Evolutionary conservation across 1,284 basidiomycete species (phyloP), one percentile per base, ranked within the genome.

Genomic region (Pseudomicrostroma phylloplanum): DNA sequence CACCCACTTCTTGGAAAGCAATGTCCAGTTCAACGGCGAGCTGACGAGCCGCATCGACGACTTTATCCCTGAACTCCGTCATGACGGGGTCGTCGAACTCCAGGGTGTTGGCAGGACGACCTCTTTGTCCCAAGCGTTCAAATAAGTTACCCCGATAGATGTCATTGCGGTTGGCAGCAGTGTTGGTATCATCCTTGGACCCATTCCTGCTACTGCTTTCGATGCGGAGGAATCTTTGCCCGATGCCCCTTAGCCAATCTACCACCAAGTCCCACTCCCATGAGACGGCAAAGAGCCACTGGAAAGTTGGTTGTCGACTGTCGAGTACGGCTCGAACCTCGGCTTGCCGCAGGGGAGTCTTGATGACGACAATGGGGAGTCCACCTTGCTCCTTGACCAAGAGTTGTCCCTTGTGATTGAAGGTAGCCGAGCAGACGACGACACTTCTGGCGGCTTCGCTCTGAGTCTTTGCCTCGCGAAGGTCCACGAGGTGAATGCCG

Each of bases 1-100:
- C 83, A 2, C 91, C 92, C 89, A 69, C 67, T 57, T 80, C 76
- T 64, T 82, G 79, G 56, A 83, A 75, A 0, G 82, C 80, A 21
- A 83, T 74, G 60, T 82, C 81, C 36, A 83, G 74, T 65, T 82
- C 80, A 58, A 80, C 75, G 15, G 82, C 77, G 21, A 83, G 79
- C 30, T 80, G 73, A 53, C 79, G 80, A 13, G 81, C 80, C 9
- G 82, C 82, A 65, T 83, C 81, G 64, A 83, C 74, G 72, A 82
- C 82, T 30, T 81, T 79, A 41, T 79, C 78, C 40, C 81, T 78
- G 80, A 83, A 83, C 36, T 81, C 74, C 13, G 79, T 76, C 23
- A 80, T 51, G 39, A 65, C 61, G 1, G 68, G 67, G 41, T 65
- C 66, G 58, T 64, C 57, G 6, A 63, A 63, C 19, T 70, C 64